These are phyloP conservation scores for Leishmania arabica DNA, from an alignment of 208 protist genomes.

Conservation along the genomic window DNA sequence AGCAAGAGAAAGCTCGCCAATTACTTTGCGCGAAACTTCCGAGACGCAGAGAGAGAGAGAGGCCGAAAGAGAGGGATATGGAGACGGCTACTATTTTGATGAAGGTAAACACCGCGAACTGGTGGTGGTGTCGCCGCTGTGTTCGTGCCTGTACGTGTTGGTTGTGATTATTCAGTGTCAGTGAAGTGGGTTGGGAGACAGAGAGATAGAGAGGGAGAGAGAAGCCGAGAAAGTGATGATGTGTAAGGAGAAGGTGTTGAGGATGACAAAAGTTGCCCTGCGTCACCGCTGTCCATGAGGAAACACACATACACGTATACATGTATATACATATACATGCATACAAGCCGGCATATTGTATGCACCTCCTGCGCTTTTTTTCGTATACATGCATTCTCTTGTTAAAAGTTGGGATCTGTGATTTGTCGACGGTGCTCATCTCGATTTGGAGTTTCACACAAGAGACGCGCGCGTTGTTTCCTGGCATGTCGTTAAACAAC, in stretches of 20 bases:
- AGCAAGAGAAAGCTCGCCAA: background rate
- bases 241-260: background rate
- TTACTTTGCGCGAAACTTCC: background rate
- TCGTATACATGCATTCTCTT: too few species aligned
- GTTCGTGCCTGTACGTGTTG: background rate
- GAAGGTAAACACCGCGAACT: background rate
- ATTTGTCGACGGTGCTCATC: too few species aligned
- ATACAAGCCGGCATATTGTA: background rate
- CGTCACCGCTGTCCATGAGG: too few species aligned
- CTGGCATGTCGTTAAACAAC: background rate
- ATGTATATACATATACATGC: background rate
- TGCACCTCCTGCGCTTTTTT: background rate
- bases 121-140: background rate
- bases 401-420: too few species aligned
- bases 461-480: background rate
- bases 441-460: too few species aligned
- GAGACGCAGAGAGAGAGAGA: background rate
- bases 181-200: slow-evolving; percentile 1
- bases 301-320: background rate
- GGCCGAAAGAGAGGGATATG: too few species aligned
- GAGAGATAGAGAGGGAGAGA: slow-evolving; percentile 14
- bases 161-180: background rate
- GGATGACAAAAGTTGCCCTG: too few species aligned
- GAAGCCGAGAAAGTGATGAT: background rate
- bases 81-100: background rate